A percentile compares a stretch with the other conserved stretches of the same genome.
Conservation (phyloP, 2,329 filamentous ascomycete species). For the Sporothrix pallida region DNA sequence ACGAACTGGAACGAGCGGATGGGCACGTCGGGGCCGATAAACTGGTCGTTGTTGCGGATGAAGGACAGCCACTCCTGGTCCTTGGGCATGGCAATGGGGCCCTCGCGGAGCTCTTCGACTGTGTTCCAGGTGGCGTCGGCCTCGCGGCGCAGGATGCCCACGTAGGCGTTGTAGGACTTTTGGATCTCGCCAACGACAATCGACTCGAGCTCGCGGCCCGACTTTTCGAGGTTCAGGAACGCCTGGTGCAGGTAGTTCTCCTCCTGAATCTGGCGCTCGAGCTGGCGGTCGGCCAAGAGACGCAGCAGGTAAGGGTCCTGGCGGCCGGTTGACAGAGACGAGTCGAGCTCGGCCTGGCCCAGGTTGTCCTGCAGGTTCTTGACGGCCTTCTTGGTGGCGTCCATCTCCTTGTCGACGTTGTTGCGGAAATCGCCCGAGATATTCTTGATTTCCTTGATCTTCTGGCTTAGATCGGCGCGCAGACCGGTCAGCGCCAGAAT, state of each 20-base stretch:
- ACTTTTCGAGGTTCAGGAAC: conserved; percentile 91
- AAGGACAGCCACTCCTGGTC: conserved; percentile 90
- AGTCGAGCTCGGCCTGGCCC: conserved; percentile 78
- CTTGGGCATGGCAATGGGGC: conserved; percentile 90
- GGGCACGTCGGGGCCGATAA: conserved; percentile 83
- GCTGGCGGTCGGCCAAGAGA: conserved; percentile 82
- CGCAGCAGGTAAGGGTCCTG: conserved; percentile 90
- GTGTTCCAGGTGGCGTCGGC: conserved; percentile 79
- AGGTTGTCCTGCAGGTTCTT: conserved; percentile 81
- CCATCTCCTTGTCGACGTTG: conserved; percentile 93
- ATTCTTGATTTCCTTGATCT: conserved; percentile 98
- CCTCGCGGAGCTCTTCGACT: conserved; percentile 79
- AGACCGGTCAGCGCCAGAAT: conserved; percentile 85
- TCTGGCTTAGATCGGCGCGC: conserved; percentile 86
- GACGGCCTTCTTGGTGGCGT: conserved; percentile 78
- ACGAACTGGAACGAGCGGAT: conserved; percentile 81
- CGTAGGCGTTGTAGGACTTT: conserved; percentile 94
- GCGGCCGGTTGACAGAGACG: conserved; percentile 76
- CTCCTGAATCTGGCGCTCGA: conserved; percentile 92
- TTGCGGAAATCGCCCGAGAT: conserved; percentile 96
- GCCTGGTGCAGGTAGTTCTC: conserved; percentile 97
- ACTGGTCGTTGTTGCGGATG: conserved; percentile 78
- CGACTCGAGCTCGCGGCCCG: conserved; percentile 90
- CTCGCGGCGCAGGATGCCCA: conserved; percentile 88
- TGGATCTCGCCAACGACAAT: conserved; percentile 98